phyloP scores from a whole-genome alignment of 2,329 filamentous ascomycete species.

The Beauveria rudraprayagi region DNA sequence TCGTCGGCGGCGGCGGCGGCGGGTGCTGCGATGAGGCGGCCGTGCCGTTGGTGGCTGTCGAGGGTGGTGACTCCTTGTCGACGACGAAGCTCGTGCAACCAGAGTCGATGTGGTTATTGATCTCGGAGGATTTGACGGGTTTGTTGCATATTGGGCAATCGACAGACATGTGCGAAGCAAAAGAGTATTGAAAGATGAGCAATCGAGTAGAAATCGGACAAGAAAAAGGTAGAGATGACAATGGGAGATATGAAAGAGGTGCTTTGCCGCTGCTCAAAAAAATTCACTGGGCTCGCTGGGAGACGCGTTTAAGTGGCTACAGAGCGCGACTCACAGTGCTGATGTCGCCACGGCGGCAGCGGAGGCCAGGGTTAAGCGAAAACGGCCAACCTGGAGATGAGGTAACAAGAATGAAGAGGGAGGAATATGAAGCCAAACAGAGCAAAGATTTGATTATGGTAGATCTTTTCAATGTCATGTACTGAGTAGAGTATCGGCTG shows the following conservation, averaged over 20 bases:
- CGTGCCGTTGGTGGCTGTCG: slow-evolving; percentile 20
- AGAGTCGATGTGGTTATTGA: slow-evolving; percentile 89
- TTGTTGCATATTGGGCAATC: slow-evolving; percentile 77
- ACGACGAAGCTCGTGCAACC: slow-evolving; percentile 62
- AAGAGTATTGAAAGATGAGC: background rate
- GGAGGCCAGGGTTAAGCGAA: too few species aligned
- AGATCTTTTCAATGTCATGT: too few species aligned
- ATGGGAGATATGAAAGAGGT: background rate
- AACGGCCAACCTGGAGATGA: too few species aligned
- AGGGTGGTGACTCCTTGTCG: slow-evolving; percentile 34
- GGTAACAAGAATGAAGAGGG: too few species aligned
- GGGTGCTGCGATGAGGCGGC: slow-evolving; percentile 16
- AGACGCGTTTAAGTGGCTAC: slow-evolving; percentile 5
- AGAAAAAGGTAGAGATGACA: background rate
- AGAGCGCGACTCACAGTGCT: background rate
- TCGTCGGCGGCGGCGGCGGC: slow-evolving; percentile 25
- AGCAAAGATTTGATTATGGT: too few species aligned
- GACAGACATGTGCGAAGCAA: slow-evolving; percentile 39
- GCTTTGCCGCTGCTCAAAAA: background rate
- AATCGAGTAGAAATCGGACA: background rate
- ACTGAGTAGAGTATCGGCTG: too few species aligned
- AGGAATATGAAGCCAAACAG: too few species aligned
- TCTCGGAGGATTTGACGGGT: slow-evolving; percentile 61
- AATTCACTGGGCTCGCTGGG: background rate
- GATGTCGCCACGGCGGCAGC: background rate